Conservation (phyloP, 2,329 filamentous ascomycete species). For the Aurifilum marmelostoma region DNA sequence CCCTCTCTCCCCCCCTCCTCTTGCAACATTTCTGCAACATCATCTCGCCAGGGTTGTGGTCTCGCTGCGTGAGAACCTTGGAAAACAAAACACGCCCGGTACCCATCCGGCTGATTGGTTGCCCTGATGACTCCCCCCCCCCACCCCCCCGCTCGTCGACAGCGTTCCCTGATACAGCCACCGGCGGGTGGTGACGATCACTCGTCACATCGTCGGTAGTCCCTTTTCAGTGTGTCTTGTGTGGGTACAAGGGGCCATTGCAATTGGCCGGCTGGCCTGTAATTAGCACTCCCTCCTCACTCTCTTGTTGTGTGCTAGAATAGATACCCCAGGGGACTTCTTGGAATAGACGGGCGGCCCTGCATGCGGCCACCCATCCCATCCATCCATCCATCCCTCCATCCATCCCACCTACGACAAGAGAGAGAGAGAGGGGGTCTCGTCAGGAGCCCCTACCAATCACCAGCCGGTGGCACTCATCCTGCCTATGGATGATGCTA, state of each 20-base stretch:
- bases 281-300: conserved; percentile 11
- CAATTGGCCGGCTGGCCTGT: conserved; percentile 13
- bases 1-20: conserved; percentile 12
- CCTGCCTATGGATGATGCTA: neutral
- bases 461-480: neutral
- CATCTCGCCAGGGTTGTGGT: conserved; percentile 5
- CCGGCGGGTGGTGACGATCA: conserved; percentile 20
- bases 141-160: neutral
- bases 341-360: conserved; percentile 11
- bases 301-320: neutral
- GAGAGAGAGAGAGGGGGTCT: neutral
- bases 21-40: conserved; percentile 14
- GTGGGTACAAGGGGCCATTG: conserved; percentile 11
- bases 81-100: neutral
- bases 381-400: neutral
- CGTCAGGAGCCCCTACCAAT: conserved; percentile 2
- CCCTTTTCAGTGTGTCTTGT: neutral
- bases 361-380: conserved; percentile 10
- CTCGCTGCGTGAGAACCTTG: conserved; percentile 19
- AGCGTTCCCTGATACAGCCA: neutral
- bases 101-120: conserved; percentile 21
- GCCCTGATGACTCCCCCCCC: neutral
- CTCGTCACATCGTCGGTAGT: conserved; percentile 19
- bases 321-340: neutral
- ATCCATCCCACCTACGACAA: conserved; percentile 12